Base-by-base conservation (phyloP, 163 green algal species). In the Scenedesmus sp. region DNA sequence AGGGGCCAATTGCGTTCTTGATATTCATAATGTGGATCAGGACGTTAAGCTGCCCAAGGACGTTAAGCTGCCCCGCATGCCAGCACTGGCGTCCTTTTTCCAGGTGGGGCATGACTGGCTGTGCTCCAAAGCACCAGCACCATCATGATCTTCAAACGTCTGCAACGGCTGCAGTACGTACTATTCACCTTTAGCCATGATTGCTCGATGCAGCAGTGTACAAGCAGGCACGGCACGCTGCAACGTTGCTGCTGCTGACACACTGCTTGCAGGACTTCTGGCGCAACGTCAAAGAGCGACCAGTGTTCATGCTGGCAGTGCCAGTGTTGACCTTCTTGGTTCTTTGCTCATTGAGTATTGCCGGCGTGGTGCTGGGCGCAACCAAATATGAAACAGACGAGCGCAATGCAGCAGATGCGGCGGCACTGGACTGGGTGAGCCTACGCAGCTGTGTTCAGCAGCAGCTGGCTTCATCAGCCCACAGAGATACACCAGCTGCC, bases 361-460 rank as follows among this genome's bases (percentile, higher is more conserved):
- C 59, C 35, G 90, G 90, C 30, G 90, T 93, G 37, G 81, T 87
- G 26, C 70, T 90, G 6, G 90, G 90, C 18, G 90, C 90, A 30
- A 43, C 90, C 72, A 89, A 89, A 16, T 83, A 87, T 61, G 90
- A 90, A 44, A 26, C 46, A 7, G 90, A 93, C 33, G 24, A 30
- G 53, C 85, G 90, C 12, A 33, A 24, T 9, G 42, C 9, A 53
- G 90, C 88, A 46, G 37, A 53, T 4, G 79, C 72, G 15, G 46
- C 90, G n/a, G 90, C 80, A 6, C 49, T 91, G n/a, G 90, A 93
- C 43, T 93, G 90, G 90, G 89, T 90, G 49, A 40, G 82, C 82
- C 5, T 37, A n/a, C n/a, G n/a, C n/a, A n/a, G n/a, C n/a, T n/a
- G n/a, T n/a, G n/a, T n/a, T n/a, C n/a, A n/a, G n/a, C n/a, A 68